phyloP scores from a whole-genome alignment of 257 asterid species.

The Pogostemon cablin region DNA sequence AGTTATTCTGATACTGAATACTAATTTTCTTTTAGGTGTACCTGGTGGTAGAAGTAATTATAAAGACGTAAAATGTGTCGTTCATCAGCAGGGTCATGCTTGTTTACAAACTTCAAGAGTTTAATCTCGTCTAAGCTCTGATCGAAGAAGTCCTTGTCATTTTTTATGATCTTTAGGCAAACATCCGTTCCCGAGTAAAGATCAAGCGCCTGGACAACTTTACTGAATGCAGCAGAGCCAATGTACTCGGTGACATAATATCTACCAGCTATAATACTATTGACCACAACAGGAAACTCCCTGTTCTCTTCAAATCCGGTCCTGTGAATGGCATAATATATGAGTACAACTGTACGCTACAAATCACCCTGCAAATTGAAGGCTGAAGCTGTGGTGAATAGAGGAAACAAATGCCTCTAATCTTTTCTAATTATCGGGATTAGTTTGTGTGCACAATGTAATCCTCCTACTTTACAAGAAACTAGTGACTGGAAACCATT shows the following conservation, averaged over 20 bases:
- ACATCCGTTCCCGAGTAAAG: constrained; percentile 76
- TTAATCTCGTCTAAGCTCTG: constrained; percentile 98
- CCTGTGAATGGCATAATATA: constrained; percentile 67
- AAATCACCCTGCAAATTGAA: constrained; percentile 45
- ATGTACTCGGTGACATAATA: constrained; percentile 79
- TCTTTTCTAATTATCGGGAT: background rate
- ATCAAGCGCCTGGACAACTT: constrained; percentile 92
- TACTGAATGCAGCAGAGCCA: constrained; percentile 98
- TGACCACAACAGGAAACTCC: constrained; percentile 80
- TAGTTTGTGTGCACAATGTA: too few relatives aligned
- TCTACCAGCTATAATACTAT: constrained; percentile 74
- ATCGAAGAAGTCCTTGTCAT: constrained; percentile 94
- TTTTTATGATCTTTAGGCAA: constrained; percentile 93
- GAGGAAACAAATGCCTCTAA: background rate
- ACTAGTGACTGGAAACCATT: too few relatives aligned
- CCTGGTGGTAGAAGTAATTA: constrained; percentile 97
- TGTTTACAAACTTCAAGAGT: constrained; percentile 89
- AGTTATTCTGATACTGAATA: background rate
- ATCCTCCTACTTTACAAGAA: too few relatives aligned
- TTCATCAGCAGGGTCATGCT: constrained; percentile 83
- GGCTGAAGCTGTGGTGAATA: constrained; percentile 16
- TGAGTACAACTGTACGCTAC: constrained; percentile 55
- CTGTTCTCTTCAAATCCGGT: constrained; percentile 96
- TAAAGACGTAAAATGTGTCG: constrained; percentile 83
- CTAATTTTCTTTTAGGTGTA: constrained; percentile 33